Conservation (phyloP, 75 land plant species). For the Picea sitchensis region DNA sequence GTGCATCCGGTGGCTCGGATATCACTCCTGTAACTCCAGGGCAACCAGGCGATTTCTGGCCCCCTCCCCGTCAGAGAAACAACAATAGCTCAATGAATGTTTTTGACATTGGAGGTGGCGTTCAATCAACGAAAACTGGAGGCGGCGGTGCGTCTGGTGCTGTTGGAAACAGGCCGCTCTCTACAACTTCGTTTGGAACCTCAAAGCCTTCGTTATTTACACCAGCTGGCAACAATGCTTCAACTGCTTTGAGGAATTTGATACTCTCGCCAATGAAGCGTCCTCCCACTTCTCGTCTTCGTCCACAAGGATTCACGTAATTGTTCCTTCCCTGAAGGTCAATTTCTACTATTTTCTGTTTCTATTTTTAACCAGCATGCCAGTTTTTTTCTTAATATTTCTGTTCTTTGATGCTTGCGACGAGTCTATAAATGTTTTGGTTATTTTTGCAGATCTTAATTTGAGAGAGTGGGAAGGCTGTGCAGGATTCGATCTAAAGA, state of each 20-base stretch:
- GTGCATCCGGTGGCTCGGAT: conserved; percentile 28
- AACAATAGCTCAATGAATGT: conserved; percentile 46
- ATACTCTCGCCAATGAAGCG: conserved; percentile 85
- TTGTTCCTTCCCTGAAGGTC: background rate
- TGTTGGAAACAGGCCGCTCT: conserved; percentile 15
- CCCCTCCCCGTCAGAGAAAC: conserved; percentile 47
- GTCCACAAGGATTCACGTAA: conserved; percentile 66
- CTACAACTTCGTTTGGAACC: conserved; percentile 4
- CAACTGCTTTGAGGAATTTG: conserved; percentile 75
- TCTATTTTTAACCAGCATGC: background rate
- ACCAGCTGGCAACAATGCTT: conserved; percentile 46
- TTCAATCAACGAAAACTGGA: conserved; percentile 31
- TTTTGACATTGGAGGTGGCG: conserved; percentile 25
- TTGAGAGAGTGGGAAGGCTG: too few species aligned
- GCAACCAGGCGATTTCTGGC: conserved; percentile 68
- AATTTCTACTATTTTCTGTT: background rate
- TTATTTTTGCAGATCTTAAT: too few species aligned
- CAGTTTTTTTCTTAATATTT: too few species aligned
- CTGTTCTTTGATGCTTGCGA: too few species aligned
- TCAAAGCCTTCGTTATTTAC: conserved; percentile 20
- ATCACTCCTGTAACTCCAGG: conserved; percentile 89
- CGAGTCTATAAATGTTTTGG: too few species aligned
- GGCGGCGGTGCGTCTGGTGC: conserved; percentile 31
- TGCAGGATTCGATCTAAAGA: too few species aligned
- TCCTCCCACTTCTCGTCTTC: conserved; percentile 61